Evolutionary conservation across 2,329 filamentous ascomycete genomes (phyloP).

Genomic region (Arthroderma sp.): DNA sequence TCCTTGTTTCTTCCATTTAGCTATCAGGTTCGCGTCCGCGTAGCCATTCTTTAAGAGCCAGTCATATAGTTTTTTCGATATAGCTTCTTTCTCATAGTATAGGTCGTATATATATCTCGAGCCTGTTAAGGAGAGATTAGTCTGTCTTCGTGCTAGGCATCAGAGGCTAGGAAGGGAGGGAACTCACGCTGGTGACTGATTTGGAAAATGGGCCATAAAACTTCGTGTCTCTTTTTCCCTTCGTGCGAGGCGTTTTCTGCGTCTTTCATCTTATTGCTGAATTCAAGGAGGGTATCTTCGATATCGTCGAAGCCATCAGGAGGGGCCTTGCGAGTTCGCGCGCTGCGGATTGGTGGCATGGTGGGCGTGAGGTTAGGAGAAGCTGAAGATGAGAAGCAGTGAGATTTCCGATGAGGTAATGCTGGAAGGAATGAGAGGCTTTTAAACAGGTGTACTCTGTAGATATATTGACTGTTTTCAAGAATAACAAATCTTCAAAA

Average conservation of each 20-base stretch:
- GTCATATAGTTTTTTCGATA: conserved; percentile 83
- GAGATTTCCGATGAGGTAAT: too few relatives aligned
- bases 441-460: too few relatives aligned
- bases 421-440: too few relatives aligned
- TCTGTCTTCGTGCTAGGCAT: neutral
- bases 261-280: conserved; percentile 58
- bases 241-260: conserved; percentile 77
- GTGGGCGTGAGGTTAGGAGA: neutral
- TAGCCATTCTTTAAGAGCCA: conserved; percentile 96
- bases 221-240: conserved; percentile 77
- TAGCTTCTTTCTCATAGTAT: conserved; percentile 96
- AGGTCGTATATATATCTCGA: conserved; percentile 91
- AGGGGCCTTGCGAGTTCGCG: conserved; percentile 51
- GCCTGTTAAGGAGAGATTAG: conserved; percentile 26
- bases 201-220: conserved; percentile 94
- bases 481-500: too few relatives aligned
- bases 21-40: conserved; percentile 87
- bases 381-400: neutral
- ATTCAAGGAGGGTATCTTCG: conserved; percentile 56
- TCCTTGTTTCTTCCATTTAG: conserved; percentile 99
- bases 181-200: conserved; percentile 77
- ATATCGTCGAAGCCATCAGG: conserved; percentile 57
- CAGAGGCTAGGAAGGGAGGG: neutral
- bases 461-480: too few relatives aligned
- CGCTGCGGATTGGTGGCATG: conserved; percentile 52